Evolutionary conservation across 495 filamentous ascomycete genomes (phyloP).

Genomic region (Xylaria bambusicola): DNA sequence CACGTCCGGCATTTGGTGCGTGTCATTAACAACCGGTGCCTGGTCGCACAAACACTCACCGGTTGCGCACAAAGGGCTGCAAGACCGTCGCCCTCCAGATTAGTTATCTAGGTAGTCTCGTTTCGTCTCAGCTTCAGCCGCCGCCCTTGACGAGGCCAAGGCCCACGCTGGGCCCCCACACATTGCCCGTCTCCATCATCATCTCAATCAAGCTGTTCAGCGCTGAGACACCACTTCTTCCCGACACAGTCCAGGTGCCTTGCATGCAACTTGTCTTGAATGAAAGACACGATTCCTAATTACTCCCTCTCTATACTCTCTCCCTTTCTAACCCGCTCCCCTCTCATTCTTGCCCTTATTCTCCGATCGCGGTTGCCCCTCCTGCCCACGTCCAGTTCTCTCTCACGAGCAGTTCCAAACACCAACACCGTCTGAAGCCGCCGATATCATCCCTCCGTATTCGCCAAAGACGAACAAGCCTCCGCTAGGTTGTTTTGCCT

Average conservation of each 20-base stretch:
- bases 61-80: conserved; percentile 24
- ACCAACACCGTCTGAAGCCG: conserved; percentile 17
- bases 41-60: conserved; percentile 16
- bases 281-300: conserved; percentile 17
- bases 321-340: conserved; percentile 6
- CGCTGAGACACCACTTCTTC: neutral
- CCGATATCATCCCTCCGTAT: neutral
- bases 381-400: too few species aligned
- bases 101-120: conserved; percentile 23
- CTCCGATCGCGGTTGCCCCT: too few species aligned
- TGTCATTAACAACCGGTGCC: conserved; percentile 16
- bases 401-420: conserved; percentile 20
- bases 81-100: conserved; percentile 8
- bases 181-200: conserved; percentile 18
- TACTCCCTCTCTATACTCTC: conserved; percentile 14
- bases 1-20: neutral
- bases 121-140: conserved; percentile 37
- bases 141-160: conserved; percentile 28
- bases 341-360: conserved; percentile 3
- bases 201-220: too few species aligned
- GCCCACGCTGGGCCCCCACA: conserved; percentile 27
- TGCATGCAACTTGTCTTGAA: conserved; percentile 21
- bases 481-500: neutral
- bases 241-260: neutral
- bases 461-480: neutral